These are phyloP conservation scores for Neurospora sp. DNA, from an alignment of 495 filamentous ascomycete genomes.

Conservation along the genomic window DNA sequence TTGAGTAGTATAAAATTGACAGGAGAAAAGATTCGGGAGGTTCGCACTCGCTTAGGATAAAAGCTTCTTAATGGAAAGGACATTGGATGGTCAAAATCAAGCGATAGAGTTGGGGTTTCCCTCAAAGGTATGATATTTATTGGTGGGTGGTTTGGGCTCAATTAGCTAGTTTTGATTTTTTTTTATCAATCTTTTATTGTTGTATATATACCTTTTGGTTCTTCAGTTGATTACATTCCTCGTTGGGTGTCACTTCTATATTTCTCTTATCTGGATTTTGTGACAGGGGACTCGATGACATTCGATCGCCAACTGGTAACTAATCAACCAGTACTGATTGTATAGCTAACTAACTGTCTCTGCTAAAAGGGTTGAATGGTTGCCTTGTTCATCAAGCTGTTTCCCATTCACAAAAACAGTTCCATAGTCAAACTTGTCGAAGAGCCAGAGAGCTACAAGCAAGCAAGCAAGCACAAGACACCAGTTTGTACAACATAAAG, in stretches of 20 bases:
- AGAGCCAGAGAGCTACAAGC: too few relatives aligned
- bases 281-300: too few relatives aligned
- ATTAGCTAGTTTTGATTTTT: background rate
- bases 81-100: background rate
- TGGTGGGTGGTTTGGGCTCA: background rate
- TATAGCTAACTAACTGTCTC: too few relatives aligned
- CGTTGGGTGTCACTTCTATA: background rate
- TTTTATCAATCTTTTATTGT: background rate
- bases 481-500: background rate
- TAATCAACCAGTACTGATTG: too few relatives aligned
- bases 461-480: background rate
- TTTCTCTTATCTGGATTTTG: too few relatives aligned
- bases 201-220: background rate
- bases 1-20: background rate
- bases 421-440: too few relatives aligned
- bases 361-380: too few relatives aligned
- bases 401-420: too few relatives aligned
- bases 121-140: background rate
- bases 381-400: too few relatives aligned
- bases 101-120: background rate
- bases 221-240: background rate
- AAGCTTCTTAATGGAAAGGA: background rate
- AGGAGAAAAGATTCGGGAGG: background rate
- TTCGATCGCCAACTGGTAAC: too few relatives aligned
- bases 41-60: background rate